Conservation (phyloP, 2,329 filamentous ascomycete genomes). For the Claviceps purpurea region DNA sequence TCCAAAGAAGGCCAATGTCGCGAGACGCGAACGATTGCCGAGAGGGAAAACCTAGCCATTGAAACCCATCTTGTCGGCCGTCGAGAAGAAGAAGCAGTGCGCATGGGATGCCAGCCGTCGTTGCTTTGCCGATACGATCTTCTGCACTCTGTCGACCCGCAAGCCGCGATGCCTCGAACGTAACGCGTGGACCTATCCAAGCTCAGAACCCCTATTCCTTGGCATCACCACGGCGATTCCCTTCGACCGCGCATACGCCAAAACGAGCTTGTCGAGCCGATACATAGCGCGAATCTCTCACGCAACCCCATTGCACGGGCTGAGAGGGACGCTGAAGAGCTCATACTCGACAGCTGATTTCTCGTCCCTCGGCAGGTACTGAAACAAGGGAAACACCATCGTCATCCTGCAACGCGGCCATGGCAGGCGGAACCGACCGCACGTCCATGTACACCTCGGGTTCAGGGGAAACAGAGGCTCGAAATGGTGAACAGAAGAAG, state of each 20-base stretch:
- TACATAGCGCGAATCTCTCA: background rate
- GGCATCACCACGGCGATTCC: slow-evolving; percentile 3
- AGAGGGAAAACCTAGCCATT: background rate
- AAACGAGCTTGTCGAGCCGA: background rate
- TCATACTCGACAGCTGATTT: background rate
- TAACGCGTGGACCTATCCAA: background rate
- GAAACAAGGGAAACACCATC: background rate
- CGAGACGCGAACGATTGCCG: background rate
- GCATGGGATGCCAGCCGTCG: background rate
- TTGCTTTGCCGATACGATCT: background rate
- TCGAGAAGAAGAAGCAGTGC: background rate
- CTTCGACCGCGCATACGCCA: slow-evolving; percentile 5
- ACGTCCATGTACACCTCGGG: slow-evolving; percentile 45
- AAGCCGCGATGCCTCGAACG: background rate
- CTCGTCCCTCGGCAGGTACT: background rate
- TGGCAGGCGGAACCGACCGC: slow-evolving; percentile 41
- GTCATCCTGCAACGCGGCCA: slow-evolving; percentile 14
- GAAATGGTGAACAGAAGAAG: slow-evolving; percentile 61
- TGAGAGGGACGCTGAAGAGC: background rate
- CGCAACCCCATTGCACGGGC: background rate
- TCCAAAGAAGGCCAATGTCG: background rate
- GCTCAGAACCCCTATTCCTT: background rate
- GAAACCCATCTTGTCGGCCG: background rate
- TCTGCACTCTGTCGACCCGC: background rate
- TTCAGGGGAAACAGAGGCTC: slow-evolving; percentile 40